Percentiles rank a stretch among this genome's conserved stretches.
Conservation (phyloP, 2,329 filamentous ascomycete genomes). For the Apiospora malaysiana region DNA sequence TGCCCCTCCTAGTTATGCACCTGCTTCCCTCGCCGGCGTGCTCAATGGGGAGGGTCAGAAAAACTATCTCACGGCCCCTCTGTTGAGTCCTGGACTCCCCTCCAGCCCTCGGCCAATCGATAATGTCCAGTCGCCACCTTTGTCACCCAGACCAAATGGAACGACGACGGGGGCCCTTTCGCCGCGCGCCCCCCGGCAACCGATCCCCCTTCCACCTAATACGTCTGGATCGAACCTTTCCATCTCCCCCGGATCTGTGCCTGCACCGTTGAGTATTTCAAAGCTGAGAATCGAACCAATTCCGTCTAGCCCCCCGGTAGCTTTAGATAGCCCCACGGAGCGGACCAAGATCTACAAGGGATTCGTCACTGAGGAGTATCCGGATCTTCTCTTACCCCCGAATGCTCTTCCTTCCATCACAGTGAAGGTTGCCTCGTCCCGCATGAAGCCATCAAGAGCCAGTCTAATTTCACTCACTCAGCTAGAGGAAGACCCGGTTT, state of each 20-base stretch:
- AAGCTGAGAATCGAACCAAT: constrained; percentile 40
- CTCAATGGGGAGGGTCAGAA: constrained; percentile 46
- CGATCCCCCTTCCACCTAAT: constrained; percentile 74
- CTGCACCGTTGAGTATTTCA: constrained; percentile 46
- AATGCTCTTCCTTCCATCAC: constrained; percentile 87
- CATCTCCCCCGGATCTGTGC: constrained; percentile 53
- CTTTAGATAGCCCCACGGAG: constrained; percentile 47
- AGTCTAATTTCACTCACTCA: constrained; percentile 82
- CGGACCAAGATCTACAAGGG: constrained; percentile 72
- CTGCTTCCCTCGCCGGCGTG: constrained; percentile 60
- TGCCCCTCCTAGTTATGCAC: constrained; percentile 22
- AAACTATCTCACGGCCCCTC: constrained; percentile 45
- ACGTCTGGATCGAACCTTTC: constrained; percentile 60
- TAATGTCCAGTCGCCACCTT: constrained; percentile 66
- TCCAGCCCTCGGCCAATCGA: constrained; percentile 62
- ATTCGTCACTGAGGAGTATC: constrained; percentile 84
- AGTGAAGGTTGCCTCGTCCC: constrained; percentile 88
- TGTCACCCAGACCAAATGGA: constrained; percentile 65
- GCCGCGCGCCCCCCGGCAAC: constrained; percentile 74
- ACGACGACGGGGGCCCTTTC: constrained; percentile 65
- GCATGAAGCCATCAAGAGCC: constrained; percentile 89
- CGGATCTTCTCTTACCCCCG: constrained; percentile 82
- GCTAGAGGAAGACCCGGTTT: constrained; percentile 90
- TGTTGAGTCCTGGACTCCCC: constrained; percentile 67
- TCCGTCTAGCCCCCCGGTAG: constrained; percentile 39